phyloP scores from a whole-genome alignment of 441 rosid species.

The Aleurites moluccanus region DNA sequence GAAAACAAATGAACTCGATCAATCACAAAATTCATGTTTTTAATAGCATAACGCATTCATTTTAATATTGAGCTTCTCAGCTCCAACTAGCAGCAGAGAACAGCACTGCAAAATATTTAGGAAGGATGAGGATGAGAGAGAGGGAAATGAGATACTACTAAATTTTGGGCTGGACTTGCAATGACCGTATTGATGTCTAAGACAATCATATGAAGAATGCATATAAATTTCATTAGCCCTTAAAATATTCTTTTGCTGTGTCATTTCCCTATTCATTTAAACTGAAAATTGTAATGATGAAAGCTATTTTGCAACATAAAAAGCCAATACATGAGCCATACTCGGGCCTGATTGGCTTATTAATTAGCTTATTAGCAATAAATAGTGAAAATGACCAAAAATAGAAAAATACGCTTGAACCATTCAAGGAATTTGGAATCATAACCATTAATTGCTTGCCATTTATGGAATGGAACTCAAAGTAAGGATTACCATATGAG shows the following conservation, averaged over 20 bases:
- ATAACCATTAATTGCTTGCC: not conserved
- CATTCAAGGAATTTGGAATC: not conserved
- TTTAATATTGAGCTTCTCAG: no score
- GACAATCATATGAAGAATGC: not conserved
- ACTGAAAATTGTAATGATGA: not conserved
- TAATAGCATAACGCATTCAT: no score
- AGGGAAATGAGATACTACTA: not conserved
- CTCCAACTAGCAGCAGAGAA: not conserved
- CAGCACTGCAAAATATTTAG: not conserved
- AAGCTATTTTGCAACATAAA: not conserved
- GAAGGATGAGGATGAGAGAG: not conserved
- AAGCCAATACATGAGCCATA: not conserved
- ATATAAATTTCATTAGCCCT: not conserved
- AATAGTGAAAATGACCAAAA: not conserved
- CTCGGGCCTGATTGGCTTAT: not conserved
- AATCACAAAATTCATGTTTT: no score
- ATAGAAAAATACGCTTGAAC: slow-evolving; percentile 1
- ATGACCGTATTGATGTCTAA: no score
- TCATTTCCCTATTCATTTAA: not conserved
- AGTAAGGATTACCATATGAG: not conserved
- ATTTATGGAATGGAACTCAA: not conserved
- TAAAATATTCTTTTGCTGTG: not conserved
- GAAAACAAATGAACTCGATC: no score
- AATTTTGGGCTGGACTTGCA: not conserved
- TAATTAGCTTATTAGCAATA: not conserved